Conservation (phyloP, 2,329 filamentous ascomycete genomes). For the Exophiala dermatitidis region DNA sequence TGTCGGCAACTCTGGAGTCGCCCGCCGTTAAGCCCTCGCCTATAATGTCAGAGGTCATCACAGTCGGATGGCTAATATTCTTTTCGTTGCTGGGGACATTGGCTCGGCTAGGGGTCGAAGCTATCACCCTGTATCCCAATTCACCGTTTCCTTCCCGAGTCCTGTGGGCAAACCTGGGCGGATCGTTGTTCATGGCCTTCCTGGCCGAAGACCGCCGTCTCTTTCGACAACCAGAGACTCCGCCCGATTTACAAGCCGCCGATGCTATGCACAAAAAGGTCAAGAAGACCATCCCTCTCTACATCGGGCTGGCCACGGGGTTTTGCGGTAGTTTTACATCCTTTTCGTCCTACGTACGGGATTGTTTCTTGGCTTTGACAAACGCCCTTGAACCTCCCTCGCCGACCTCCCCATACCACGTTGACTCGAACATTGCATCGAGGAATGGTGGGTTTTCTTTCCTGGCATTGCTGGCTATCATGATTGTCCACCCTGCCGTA, state of each 20-base stretch:
- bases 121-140: slow-evolving; percentile 69
- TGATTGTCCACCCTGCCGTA: slow-evolving; percentile 60
- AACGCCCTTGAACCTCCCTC: slow-evolving; percentile 55
- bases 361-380: slow-evolving; percentile 65
- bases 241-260: slow-evolving; percentile 14
- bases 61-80: slow-evolving; percentile 67
- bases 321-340: slow-evolving; percentile 83
- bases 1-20: neutral
- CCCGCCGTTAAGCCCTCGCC: slow-evolving; percentile 1
- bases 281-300: slow-evolving; percentile 78
- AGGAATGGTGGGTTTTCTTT: slow-evolving; percentile 69
- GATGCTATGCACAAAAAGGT: slow-evolving; percentile 12
- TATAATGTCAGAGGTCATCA: slow-evolving; percentile 31
- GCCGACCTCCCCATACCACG: slow-evolving; percentile 36
- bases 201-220: slow-evolving; percentile 65
- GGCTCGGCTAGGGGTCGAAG: slow-evolving; percentile 66
- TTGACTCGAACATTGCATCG: slow-evolving; percentile 32
- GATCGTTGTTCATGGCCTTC: slow-evolving; percentile 73
- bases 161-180: slow-evolving; percentile 77
- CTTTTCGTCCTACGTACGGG: slow-evolving; percentile 76
- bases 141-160: slow-evolving; percentile 63
- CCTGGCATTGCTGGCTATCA: slow-evolving; percentile 65
- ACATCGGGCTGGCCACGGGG: slow-evolving; percentile 74
- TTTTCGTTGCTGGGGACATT: slow-evolving; percentile 77
- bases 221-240: slow-evolving; percentile 47